Evolutionary conservation across 495 filamentous ascomycete species (phyloP).

Genomic region (Trichoderma gamsii): DNA sequence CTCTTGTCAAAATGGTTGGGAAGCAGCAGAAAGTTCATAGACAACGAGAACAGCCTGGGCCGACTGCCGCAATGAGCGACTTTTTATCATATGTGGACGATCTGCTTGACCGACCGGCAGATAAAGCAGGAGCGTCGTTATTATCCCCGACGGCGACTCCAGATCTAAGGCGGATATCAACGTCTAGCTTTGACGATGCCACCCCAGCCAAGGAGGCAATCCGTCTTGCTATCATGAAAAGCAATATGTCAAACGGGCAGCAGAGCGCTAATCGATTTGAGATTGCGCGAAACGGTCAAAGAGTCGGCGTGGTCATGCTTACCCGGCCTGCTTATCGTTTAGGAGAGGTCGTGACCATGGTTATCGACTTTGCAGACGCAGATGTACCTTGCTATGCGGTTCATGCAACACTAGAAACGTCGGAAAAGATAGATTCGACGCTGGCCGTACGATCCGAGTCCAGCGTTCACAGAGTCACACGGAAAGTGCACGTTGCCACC

Average conservation of each 20-base stretch:
- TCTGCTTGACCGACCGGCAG: conserved; percentile 58
- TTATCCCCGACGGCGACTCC: conserved; percentile 59
- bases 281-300: conserved; percentile 79
- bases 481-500: conserved; percentile 65
- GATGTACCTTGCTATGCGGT: conserved; percentile 75
- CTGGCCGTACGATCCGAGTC: conserved; percentile 79
- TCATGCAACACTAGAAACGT: conserved; percentile 67
- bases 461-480: conserved; percentile 78
- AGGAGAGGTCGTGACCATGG: conserved; percentile 76
- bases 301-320: conserved; percentile 81
- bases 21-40: conserved; percentile 23
- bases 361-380: conserved; percentile 70
- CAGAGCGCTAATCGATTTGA: conserved; percentile 83
- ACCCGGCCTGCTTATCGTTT: conserved; percentile 87
- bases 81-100: conserved; percentile 76
- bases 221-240: conserved; percentile 77
- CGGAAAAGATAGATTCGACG: conserved; percentile 67
- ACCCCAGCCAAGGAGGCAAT: conserved; percentile 75
- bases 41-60: conserved; percentile 13
- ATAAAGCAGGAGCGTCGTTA: conserved; percentile 50
- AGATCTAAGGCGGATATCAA: conserved; percentile 43
- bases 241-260: conserved; percentile 56
- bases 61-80: conserved; percentile 41
- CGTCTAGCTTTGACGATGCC: conserved; percentile 40
- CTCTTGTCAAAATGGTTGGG: conserved; percentile 52